A percentile compares a stretch with the other conserved stretches of the same genome.
phyloP scores from a whole-genome alignment of 2,329 filamentous ascomycete species.

The Aureobasidium sp. region DNA sequence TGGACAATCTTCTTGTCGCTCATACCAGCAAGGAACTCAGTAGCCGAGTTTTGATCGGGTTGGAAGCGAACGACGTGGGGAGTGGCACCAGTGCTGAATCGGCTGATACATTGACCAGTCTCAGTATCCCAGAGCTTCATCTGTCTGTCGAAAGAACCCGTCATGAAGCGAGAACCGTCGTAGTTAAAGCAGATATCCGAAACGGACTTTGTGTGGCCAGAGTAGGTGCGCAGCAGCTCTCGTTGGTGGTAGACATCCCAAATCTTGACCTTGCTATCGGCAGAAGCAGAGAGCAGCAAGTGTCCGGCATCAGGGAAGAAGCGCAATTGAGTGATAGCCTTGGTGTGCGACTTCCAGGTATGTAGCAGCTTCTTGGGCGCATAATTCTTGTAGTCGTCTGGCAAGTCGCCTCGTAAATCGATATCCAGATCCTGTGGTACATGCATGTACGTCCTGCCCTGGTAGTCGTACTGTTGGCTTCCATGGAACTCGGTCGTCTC shows the following conservation, averaged over 20 bases:
- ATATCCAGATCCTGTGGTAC: conserved; percentile 84
- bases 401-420: conserved; percentile 69
- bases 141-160: conserved; percentile 85
- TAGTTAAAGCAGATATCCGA: conserved; percentile 85
- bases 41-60: conserved; percentile 64
- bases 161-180: conserved; percentile 77
- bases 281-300: conserved; percentile 78
- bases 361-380: conserved; percentile 92
- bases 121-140: conserved; percentile 99
- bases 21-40: conserved; percentile 95
- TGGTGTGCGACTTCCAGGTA: conserved; percentile 72
- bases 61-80: conserved; percentile 95
- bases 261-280: conserved; percentile 84
- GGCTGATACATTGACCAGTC: conserved; percentile 77
- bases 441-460: conserved; percentile 96
- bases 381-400: conserved; percentile 74
- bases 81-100: conserved; percentile 89
- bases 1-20: conserved; percentile 98
- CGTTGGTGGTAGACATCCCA: conserved; percentile 91
- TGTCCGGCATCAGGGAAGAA: conserved; percentile 89
- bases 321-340: conserved; percentile 78
- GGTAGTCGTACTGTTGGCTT: conserved; percentile 77
- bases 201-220: conserved; percentile 81
- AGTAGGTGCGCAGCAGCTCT: conserved; percentile 84
- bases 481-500: conserved; percentile 90